phyloP scores from a whole-genome alignment of 345 rosid genomes.

The Balakata baccata region DNA sequence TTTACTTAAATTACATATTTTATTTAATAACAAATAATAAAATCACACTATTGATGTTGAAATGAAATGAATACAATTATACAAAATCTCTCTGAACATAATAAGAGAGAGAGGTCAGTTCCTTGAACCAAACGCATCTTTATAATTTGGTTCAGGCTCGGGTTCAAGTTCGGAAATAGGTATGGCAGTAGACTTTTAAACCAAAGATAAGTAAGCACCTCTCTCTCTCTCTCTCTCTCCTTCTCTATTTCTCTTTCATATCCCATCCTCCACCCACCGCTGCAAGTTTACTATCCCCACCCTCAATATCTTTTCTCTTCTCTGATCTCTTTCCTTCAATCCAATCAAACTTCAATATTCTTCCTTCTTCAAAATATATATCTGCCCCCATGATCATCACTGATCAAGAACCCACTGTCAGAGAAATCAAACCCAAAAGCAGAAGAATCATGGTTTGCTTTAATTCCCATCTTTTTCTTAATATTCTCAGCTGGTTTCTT shows the following conservation, averaged over 20 bases:
- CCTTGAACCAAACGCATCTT: conserved; percentile 27
- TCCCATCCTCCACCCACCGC: conserved; percentile 26
- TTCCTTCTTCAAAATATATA: neutral
- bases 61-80: no score
- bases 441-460: conserved; percentile 55
- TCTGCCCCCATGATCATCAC: conserved; percentile 14
- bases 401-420: conserved; percentile 38
- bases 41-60: no score
- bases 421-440: conserved; percentile 51
- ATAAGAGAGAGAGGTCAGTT: conserved; percentile 7
- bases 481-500: neutral
- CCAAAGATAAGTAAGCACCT: conserved; percentile 29
- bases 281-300: conserved; percentile 21
- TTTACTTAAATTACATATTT: no score
- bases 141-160: neutral
- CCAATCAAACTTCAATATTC: neutral
- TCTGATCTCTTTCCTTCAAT: conserved; percentile 9
- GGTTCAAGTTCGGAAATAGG: conserved; percentile 12
- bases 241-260: no score
- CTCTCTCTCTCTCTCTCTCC: no score
- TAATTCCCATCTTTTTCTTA: neutral
- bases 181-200: conserved; percentile 33
- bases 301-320: neutral
- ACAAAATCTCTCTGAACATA: no score
- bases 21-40: no score